Evolutionary conservation across 345 rosid genomes (phyloP), one percentile per base, ranked within the genome.

Genomic region (Jatropha curcas): DNA sequence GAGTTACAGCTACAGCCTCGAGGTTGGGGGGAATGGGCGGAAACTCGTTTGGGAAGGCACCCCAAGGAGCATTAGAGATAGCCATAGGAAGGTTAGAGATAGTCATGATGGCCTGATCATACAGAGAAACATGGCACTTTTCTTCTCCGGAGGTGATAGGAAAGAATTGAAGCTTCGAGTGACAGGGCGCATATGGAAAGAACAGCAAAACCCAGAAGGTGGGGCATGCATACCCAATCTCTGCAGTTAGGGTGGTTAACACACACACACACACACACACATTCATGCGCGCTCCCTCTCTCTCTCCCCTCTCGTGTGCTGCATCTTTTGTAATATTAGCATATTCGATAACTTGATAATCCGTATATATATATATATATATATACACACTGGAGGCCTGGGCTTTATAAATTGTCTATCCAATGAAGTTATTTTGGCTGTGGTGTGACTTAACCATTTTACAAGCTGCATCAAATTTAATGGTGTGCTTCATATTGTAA

Each of bases 101-200:
- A 94, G 97, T 78, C 92, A 90, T 45, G 97, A 94, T 16, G 97
- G 97, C 45, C 91, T 94, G 55, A 79, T 92, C 51, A 90, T 92
- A 74, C 97, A 88, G 70, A 86, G 97, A 8, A 94, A 92, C 84
- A 89, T 94, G 96, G 98, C 97, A 2, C 87, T 94, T 14, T 94
- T 92, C 88, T 92, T 94, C 86, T 94, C 98, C 7, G 98, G 97
- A 60, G 97, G 97, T 20, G 97, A 94, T 53, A 83, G 97, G 84
- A 92, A 92, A 86, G 97, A 92, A 81, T 76, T 94, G 74, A 94
- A 94, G 82, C 91, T 94, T 33, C 83, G 97, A 77, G 92, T 94
- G 31, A 92, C 97, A 3, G 97, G 98, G 12, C 76, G 97, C 73
- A 94, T 94, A 71, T 94, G 98, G 98, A 94, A 90, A 82, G 97